A percentile compares a stretch with the other conserved stretches of the same genome.
These are phyloP conservation scores for Aleurites moluccanus DNA, from an alignment of 441 rosid genomes.

Conservation along the genomic window DNA sequence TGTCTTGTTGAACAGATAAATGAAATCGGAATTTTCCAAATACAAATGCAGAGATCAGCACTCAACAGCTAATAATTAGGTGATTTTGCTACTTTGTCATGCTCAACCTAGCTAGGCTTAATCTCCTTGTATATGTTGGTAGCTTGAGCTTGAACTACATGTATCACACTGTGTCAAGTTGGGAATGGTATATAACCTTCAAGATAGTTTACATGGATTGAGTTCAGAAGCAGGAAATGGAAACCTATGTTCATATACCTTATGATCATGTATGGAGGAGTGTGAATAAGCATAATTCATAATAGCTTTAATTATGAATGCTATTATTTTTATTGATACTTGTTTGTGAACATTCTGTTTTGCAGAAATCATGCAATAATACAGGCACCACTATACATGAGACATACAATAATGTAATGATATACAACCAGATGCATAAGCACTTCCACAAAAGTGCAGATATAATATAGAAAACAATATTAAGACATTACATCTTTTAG, in stretches of 20 bases:
- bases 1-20: not conserved
- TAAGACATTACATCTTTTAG: conserved; percentile 58
- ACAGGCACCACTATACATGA: conserved; percentile 30
- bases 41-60: conserved; percentile 4
- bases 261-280: too few relatives aligned
- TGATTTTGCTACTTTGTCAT: too few relatives aligned
- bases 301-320: too few relatives aligned
- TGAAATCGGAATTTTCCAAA: conserved; percentile 3
- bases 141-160: too few relatives aligned
- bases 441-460: not conserved
- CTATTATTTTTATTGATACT: conserved; percentile 22
- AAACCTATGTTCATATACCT: too few relatives aligned
- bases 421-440: not conserved
- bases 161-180: too few relatives aligned
- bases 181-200: too few relatives aligned
- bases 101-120: too few relatives aligned
- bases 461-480: conserved; percentile 16
- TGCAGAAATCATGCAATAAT: conserved; percentile 55
- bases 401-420: not conserved
- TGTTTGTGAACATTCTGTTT: conserved; percentile 31
- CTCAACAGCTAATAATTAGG: not conserved
- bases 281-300: too few relatives aligned
- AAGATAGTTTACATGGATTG: too few relatives aligned
- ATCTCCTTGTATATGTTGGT: too few relatives aligned
- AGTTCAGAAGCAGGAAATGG: too few relatives aligned